phyloP scores from a whole-genome alignment of 805 yeast genomes.

The Naumovozyma castellii region DNA sequence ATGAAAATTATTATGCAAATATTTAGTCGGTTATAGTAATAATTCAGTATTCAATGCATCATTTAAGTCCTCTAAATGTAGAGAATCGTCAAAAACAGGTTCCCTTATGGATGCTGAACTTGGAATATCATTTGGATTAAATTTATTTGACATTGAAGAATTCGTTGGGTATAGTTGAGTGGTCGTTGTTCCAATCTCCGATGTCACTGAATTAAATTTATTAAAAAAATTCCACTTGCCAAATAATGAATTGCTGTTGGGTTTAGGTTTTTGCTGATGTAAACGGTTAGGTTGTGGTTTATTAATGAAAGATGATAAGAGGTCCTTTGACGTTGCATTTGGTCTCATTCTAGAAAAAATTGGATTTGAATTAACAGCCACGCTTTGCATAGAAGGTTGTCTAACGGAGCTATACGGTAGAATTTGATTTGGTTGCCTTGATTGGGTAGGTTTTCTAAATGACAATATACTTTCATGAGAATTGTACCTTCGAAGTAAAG shows the following conservation, averaged over 20 bases:
- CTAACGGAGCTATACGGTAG: background rate
- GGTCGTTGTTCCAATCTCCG: constrained; percentile 2
- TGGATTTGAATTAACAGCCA: constrained; percentile 2
- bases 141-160: background rate
- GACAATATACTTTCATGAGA: constrained; percentile 30
- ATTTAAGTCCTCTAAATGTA: constrained; percentile 20
- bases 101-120: constrained; percentile 1
- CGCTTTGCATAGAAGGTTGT: constrained; percentile 1
- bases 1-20: too few relatives aligned
- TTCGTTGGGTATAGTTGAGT: background rate
- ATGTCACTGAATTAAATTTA: constrained; percentile 3
- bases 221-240: constrained; percentile 14
- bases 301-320: constrained; percentile 6
- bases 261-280: too few relatives aligned
- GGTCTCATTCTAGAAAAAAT: constrained; percentile 1
- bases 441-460: constrained; percentile 3
- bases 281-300: too few relatives aligned
- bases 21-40: constrained; percentile 7
- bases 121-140: constrained; percentile 1
- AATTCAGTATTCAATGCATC: constrained; percentile 27
- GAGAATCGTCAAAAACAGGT: constrained; percentile 12
- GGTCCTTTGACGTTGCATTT: constrained; percentile 8
- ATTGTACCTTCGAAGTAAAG: constrained; percentile 23
- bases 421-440: background rate
- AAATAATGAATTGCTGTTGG: constrained; percentile 13